phyloP scores from a whole-genome alignment of 257 asterid species.

The Fraxinus excelsior region DNA sequence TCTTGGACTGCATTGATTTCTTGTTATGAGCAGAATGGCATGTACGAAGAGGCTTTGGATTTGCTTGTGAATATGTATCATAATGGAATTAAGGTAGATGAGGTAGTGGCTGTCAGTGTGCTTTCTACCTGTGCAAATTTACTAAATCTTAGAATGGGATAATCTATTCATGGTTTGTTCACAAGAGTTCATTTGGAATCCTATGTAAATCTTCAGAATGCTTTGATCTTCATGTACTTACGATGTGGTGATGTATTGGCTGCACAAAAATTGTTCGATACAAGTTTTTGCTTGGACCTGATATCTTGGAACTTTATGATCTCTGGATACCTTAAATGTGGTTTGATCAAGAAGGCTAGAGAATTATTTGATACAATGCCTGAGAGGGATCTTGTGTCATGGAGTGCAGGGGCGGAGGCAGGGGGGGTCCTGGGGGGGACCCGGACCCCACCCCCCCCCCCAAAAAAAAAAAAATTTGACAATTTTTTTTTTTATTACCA shows the following conservation, averaged over 20 bases:
- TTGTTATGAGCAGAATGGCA: slow-evolving; percentile 77
- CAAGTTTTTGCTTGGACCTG: slow-evolving; percentile 57
- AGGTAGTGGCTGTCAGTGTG: slow-evolving; percentile 65
- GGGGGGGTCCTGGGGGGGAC: no score
- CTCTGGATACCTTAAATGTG: slow-evolving; percentile 64
- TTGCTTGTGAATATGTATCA: slow-evolving; percentile 52
- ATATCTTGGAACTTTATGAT: slow-evolving; percentile 88
- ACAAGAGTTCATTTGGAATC: slow-evolving; percentile 58
- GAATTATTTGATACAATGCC: slow-evolving; percentile 72
- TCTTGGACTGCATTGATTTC: no score
- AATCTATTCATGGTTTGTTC: slow-evolving; percentile 56
- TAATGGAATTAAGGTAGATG: slow-evolving; percentile 55
- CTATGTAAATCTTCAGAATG: slow-evolving; percentile 72
- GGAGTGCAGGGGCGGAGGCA: no score
- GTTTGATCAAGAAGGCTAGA: slow-evolving; percentile 59
- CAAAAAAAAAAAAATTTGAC: no score
- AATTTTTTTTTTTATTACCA: no score
- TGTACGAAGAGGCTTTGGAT: slow-evolving; percentile 64
- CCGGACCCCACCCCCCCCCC: no score
- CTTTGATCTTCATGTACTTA: slow-evolving; percentile 81
- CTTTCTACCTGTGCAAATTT: slow-evolving; percentile 73
- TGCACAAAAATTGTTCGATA: slow-evolving; percentile 55
- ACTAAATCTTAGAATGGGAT: slow-evolving; percentile 40
- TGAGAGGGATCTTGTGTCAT: slow-evolving; percentile 71
- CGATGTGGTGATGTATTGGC: slow-evolving; percentile 56